Percentiles rank a stretch among this genome's conserved stretches.
Conservation (phyloP, 2,329 filamentous ascomycete genomes). For the Cercospora citrullina region DNA sequence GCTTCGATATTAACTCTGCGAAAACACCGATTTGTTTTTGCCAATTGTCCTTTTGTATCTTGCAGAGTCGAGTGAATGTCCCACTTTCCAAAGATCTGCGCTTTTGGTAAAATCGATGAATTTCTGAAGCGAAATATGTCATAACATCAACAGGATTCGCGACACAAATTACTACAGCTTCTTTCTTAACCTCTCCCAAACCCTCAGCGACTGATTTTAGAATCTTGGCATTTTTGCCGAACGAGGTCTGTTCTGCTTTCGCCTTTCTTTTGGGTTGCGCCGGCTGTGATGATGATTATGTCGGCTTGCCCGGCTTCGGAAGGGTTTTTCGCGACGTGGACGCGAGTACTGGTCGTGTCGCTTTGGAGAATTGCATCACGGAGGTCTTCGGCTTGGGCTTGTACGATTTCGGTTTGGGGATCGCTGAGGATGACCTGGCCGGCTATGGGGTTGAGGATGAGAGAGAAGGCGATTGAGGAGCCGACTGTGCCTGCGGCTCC, state of each 20-base stretch:
- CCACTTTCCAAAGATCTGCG: conserved; percentile 56
- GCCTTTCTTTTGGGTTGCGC: conserved; percentile 53
- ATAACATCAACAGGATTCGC: conserved; percentile 59
- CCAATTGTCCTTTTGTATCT: conserved; percentile 50
- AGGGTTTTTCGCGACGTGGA: conserved; percentile 47
- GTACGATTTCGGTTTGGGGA: conserved; percentile 47
- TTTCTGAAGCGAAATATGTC: conserved; percentile 51
- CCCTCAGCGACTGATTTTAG: conserved; percentile 49
- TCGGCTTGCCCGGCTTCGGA: conserved; percentile 56
- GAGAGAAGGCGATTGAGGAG: conserved; percentile 53
- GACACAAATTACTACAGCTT: conserved; percentile 54
- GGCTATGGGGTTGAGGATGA: conserved; percentile 54
- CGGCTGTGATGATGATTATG: conserved; percentile 57
- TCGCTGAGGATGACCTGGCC: conserved; percentile 57
- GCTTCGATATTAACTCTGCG: conserved; percentile 44
- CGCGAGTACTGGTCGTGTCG: conserved; percentile 46
- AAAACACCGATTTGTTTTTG: conserved; percentile 42
- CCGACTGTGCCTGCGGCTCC: conserved; percentile 55
- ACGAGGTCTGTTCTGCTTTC: conserved; percentile 51
- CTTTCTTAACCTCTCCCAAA: conserved; percentile 52
- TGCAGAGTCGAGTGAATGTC: conserved; percentile 55
- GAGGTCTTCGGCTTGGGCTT: conserved; percentile 56
- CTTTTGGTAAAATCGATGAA: conserved; percentile 52
- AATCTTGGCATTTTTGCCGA: conserved; percentile 53
- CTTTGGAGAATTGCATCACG: conserved; percentile 52